These are phyloP conservation scores for Ceratocystis destructans DNA, from an alignment of 2,329 filamentous ascomycete species.

Conservation along the genomic window DNA sequence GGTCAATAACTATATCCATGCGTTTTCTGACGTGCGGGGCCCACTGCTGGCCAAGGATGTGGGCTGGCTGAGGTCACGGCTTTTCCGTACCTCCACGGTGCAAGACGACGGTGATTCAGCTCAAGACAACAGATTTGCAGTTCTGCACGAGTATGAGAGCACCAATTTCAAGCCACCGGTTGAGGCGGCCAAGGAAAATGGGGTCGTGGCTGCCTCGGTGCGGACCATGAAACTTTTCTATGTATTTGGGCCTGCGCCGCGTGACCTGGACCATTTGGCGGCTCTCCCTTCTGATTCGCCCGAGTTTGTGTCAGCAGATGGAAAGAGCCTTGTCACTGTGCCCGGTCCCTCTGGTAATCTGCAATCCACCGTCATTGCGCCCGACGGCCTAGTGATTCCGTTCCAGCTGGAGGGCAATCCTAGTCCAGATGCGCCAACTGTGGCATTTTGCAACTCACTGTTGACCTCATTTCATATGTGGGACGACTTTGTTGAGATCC, in stretches of 20 bases:
- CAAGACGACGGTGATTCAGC: slow-evolving; percentile 37
- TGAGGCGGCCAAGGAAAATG: slow-evolving; percentile 48
- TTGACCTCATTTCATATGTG: slow-evolving; percentile 69
- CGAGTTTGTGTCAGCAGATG: slow-evolving; percentile 38
- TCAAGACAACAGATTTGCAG: slow-evolving; percentile 44
- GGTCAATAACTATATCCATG: slow-evolving; percentile 55
- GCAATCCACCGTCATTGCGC: slow-evolving; percentile 44
- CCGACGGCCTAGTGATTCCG: slow-evolving; percentile 53
- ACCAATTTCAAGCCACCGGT: slow-evolving; percentile 25
- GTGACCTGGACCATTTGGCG: slow-evolving; percentile 49
- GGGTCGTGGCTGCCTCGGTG: slow-evolving; percentile 42
- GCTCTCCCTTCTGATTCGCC: slow-evolving; percentile 33
- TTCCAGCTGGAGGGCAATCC: slow-evolving; percentile 64
- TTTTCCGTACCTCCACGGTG: slow-evolving; percentile 49
- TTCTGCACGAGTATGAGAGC: slow-evolving; percentile 56
- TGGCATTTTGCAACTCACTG: slow-evolving; percentile 69
- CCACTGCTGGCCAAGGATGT: slow-evolving; percentile 27
- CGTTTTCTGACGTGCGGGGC: slow-evolving; percentile 27
- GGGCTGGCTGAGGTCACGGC: slow-evolving; percentile 62
- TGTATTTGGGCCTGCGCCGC: slow-evolving; percentile 60
- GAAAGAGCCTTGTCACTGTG: slow-evolving; percentile 26
- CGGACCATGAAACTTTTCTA: slow-evolving; percentile 62
- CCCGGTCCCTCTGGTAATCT: slow-evolving; percentile 46
- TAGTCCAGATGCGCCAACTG: slow-evolving; percentile 51
- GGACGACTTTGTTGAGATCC: slow-evolving; percentile 55